Evolutionary conservation across 2,329 filamentous ascomycete species (phyloP).

Genomic region (Bisporella sp.): DNA sequence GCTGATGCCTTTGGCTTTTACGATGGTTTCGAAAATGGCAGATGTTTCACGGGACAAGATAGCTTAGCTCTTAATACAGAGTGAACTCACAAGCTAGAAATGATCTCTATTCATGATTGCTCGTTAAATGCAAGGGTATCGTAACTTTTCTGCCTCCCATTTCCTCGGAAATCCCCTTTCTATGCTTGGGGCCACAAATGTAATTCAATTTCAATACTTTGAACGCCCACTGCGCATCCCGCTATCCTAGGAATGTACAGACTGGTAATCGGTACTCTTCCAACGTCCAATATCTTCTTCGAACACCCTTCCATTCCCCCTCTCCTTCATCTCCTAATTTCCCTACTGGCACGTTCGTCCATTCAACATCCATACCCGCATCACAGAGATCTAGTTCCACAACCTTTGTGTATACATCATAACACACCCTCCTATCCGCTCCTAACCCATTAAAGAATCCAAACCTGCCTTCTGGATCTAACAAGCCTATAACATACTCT

Average conservation of each 20-base stretch:
- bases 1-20: too few relatives aligned
- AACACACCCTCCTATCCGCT: constrained; percentile 85
- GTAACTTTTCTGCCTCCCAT: constrained; percentile 1
- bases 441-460: constrained; percentile 89
- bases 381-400: constrained; percentile 87
- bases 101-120: neutral
- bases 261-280: constrained; percentile 69
- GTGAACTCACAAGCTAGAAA: neutral
- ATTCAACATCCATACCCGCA: constrained; percentile 83
- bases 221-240: neutral
- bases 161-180: too few relatives aligned
- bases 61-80: neutral
- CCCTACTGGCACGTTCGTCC: constrained; percentile 65
- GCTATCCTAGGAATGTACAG: constrained; percentile 57
- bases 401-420: constrained; percentile 92
- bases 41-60: too few relatives aligned
- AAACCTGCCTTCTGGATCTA: constrained; percentile 68
- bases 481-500: constrained; percentile 74
- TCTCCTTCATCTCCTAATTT: constrained; percentile 48
- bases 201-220: too few relatives aligned
- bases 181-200: too few relatives aligned
- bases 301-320: constrained; percentile 82
- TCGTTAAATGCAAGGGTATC: constrained; percentile 7
- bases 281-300: constrained; percentile 84
- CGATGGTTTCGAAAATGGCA: too few relatives aligned